A percentile compares a stretch with the other conserved stretches of the same genome.
Conservation (phyloP, 176 grass and related monocot genomes). For the Poa annua region DNA sequence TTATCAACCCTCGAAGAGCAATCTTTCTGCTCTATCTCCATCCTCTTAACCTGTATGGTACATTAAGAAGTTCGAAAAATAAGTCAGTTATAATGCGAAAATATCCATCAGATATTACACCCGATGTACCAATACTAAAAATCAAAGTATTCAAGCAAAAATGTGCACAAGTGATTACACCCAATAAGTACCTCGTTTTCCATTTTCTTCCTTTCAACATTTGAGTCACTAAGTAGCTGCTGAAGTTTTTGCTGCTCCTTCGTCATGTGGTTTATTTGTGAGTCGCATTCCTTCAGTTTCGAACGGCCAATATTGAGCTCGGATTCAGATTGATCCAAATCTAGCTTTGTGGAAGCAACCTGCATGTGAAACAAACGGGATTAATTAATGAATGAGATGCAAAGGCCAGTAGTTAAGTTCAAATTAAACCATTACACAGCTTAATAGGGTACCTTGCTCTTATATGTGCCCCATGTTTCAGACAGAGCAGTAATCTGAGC, state of each 20-base stretch:
- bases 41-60: conserved; percentile 77
- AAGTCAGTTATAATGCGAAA: not conserved
- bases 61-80: conserved; percentile 26
- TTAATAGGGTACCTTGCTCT: conserved; percentile 61
- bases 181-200: conserved; percentile 85
- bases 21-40: conserved; percentile 97
- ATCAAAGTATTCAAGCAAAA: conserved; percentile 25
- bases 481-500: conserved; percentile 75
- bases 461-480: conserved; percentile 62
- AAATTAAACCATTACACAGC: conserved; percentile 37
- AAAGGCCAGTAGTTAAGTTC: not conserved
- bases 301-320: conserved; percentile 66
- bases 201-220: conserved; percentile 90
- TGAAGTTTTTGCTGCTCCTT: conserved; percentile 85
- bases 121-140: not conserved
- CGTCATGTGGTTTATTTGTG: conserved; percentile 66
- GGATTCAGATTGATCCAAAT: conserved; percentile 79
- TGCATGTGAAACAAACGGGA: conserved; percentile 38
- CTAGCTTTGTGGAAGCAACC: conserved; percentile 73
- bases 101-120: not conserved
- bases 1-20: conserved; percentile 88
- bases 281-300: conserved; percentile 94
- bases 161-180: conserved; percentile 21
- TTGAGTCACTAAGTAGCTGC: conserved; percentile 72
- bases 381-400: conserved; percentile 30